These are phyloP conservation scores for Jacaranda copaia DNA, from an alignment of 257 asterid genomes.

Conservation along the genomic window DNA sequence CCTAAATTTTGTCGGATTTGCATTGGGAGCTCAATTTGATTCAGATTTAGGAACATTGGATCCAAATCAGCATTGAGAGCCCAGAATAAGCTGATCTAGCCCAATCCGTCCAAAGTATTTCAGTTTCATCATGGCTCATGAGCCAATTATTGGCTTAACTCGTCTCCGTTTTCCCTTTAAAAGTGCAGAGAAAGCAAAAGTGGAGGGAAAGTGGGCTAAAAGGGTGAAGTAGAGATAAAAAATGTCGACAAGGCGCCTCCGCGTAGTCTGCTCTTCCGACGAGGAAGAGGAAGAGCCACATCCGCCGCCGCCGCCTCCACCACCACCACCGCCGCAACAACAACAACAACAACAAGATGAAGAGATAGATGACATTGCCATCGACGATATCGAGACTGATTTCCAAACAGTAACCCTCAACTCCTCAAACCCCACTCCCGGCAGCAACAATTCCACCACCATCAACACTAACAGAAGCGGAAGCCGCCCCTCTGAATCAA, in stretches of 20 bases:
- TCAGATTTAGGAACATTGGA: too few species aligned
- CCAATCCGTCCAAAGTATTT: not conserved
- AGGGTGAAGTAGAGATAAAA: not conserved
- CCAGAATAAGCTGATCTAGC: not conserved
- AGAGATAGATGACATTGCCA: constrained; percentile 43
- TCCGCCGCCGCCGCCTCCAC: constrained; percentile 30
- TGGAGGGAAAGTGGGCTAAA: constrained; percentile 54
- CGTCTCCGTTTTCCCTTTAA: not conserved
- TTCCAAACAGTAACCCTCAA: constrained; percentile 73
- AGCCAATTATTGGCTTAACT: not conserved
- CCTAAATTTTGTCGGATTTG: too few species aligned
- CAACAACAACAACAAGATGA: constrained; percentile 36
- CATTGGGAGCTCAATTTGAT: too few species aligned
- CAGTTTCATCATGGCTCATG: not conserved
- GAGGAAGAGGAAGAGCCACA: constrained; percentile 59
- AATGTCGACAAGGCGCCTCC: constrained; percentile 73
- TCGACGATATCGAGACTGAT: constrained; percentile 54
- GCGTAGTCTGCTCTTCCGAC: constrained; percentile 62
- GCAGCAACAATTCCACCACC: constrained; percentile 41
- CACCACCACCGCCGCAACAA: constrained; percentile 39
- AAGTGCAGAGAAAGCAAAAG: constrained; percentile 10
- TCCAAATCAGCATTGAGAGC: too few species aligned
- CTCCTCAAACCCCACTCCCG: constrained; percentile 56
- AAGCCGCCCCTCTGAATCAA: constrained; percentile 41
- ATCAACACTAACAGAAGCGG: constrained; percentile 4